A percentile compares a stretch with the other conserved stretches of the same genome.
phyloP scores from a whole-genome alignment of 2,329 filamentous ascomycete species.

The Trichoderma brevicompactum region DNA sequence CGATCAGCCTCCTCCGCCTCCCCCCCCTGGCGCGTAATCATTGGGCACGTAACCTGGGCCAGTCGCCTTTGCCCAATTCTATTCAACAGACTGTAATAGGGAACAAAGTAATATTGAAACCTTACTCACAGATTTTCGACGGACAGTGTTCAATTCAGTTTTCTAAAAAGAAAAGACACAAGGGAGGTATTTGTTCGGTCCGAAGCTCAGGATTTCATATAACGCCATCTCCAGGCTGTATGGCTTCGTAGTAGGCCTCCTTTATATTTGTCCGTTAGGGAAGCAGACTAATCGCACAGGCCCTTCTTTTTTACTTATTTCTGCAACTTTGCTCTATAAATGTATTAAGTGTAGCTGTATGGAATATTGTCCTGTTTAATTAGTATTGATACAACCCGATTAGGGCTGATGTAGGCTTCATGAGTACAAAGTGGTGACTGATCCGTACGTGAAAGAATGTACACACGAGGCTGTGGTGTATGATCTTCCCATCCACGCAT shows the following conservation, averaged over 20 bases:
- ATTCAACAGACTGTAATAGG: conserved; percentile 23
- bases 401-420: background rate
- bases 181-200: conserved; percentile 8
- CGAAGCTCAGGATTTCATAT: background rate
- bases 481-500: too few species aligned
- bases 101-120: conserved; percentile 3
- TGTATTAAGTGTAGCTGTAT: conserved; percentile 26
- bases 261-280: conserved; percentile 7
- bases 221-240: background rate
- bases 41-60: background rate
- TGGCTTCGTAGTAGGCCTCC: conserved; percentile 13
- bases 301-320: conserved; percentile 1
- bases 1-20: conserved; percentile 53
- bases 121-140: conserved; percentile 12
- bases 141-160: conserved; percentile 5
- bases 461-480: background rate
- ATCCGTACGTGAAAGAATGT: background rate
- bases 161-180: background rate
- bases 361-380: conserved; percentile 4
- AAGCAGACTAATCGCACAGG: conserved; percentile 31
- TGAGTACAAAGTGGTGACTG: background rate
- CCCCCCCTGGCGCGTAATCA: conserved; percentile 59
- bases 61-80: conserved; percentile 4
- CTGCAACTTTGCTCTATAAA: conserved; percentile 6
- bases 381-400: background rate